Conservation (phyloP, 352 stramenopile genomes). For the Pythium sp. region DNA sequence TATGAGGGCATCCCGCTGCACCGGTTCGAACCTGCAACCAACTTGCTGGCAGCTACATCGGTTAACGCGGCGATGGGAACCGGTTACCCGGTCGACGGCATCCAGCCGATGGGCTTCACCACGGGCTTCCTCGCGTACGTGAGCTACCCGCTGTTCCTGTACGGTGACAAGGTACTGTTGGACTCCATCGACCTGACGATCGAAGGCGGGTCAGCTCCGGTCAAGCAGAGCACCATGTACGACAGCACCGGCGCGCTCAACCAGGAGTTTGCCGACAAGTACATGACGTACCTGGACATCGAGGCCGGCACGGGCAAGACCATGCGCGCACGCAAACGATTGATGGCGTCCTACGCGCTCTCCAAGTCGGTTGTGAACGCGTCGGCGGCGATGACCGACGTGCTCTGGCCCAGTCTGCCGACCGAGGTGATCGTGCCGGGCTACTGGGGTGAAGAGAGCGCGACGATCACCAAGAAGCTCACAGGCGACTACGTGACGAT, state of each 20-base stretch:
- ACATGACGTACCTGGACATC: slow-evolving; percentile 34
- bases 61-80: slow-evolving; percentile 24
- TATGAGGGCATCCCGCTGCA: slow-evolving; percentile 30
- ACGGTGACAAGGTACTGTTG: slow-evolving; percentile 25
- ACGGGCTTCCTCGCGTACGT: slow-evolving; percentile 37
- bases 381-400: slow-evolving; percentile 47
- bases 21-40: slow-evolving; percentile 28
- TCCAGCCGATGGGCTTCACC: slow-evolving; percentile 35
- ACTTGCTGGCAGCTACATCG: slow-evolving; percentile 15
- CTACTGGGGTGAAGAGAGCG: slow-evolving; percentile 56
- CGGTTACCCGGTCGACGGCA: slow-evolving; percentile 33
- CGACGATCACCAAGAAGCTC: slow-evolving; percentile 29
- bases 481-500: slow-evolving; percentile 47
- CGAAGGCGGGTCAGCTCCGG: slow-evolving; percentile 23
- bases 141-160: slow-evolving; percentile 40
- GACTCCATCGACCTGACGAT: slow-evolving; percentile 30
- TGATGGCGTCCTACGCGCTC: slow-evolving; percentile 33
- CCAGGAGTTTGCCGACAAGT: slow-evolving; percentile 27
- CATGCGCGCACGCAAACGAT: slow-evolving; percentile 24
- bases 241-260: slow-evolving; percentile 28
- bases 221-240: slow-evolving; percentile 23
- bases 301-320: slow-evolving; percentile 29
- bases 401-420: slow-evolving; percentile 49
- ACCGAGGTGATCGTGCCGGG: slow-evolving; percentile 50
- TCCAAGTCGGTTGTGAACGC: slow-evolving; percentile 25